Conservation (phyloP, 345 rosid genomes). For the Arabidopsis suecica region DNA sequence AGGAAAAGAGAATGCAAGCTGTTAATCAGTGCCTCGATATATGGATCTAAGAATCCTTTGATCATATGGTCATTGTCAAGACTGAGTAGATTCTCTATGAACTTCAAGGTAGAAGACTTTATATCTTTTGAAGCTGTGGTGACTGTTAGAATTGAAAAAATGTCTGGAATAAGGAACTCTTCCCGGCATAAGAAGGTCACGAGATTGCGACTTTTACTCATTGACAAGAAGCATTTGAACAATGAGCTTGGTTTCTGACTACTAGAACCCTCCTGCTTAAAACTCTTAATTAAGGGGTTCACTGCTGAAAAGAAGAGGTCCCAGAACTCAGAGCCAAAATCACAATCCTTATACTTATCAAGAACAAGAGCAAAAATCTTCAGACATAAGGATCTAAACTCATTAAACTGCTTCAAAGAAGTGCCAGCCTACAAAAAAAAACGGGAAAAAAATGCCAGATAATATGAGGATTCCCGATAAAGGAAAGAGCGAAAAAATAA, state of each 20-base stretch:
- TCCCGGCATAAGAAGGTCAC: slow-evolving; percentile 65
- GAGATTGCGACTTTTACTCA: slow-evolving; percentile 74
- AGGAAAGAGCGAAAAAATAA: neutral
- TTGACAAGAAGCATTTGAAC: slow-evolving; percentile 83
- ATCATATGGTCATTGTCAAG: slow-evolving; percentile 56
- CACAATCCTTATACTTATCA: slow-evolving; percentile 73
- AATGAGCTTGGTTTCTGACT: slow-evolving; percentile 89
- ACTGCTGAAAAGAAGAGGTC: slow-evolving; percentile 74
- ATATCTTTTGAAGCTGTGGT: slow-evolving; percentile 72
- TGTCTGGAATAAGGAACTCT: slow-evolving; percentile 64
- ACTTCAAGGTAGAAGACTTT: slow-evolving; percentile 60
- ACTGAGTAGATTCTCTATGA: slow-evolving; percentile 70
- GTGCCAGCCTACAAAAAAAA: slow-evolving; percentile 53
- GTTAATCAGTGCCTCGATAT: slow-evolving; percentile 58
- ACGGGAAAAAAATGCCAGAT: neutral
- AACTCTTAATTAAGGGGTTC: slow-evolving; percentile 64
- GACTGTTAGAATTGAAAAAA: slow-evolving; percentile 70
- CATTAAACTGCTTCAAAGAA: slow-evolving; percentile 63
- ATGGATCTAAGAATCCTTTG: slow-evolving; percentile 53
- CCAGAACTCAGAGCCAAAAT: slow-evolving; percentile 74
- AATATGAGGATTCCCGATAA: neutral
- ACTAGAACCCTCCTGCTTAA: slow-evolving; percentile 86
- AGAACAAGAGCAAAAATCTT: slow-evolving; percentile 65
- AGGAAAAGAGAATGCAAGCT: slow-evolving; percentile 67
- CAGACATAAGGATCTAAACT: slow-evolving; percentile 75